Evolutionary conservation across 192 early-diverging fungal genomes (phyloP), one percentile per base, ranked within the genome.

Genomic region (Spizellomyces sp.): DNA sequence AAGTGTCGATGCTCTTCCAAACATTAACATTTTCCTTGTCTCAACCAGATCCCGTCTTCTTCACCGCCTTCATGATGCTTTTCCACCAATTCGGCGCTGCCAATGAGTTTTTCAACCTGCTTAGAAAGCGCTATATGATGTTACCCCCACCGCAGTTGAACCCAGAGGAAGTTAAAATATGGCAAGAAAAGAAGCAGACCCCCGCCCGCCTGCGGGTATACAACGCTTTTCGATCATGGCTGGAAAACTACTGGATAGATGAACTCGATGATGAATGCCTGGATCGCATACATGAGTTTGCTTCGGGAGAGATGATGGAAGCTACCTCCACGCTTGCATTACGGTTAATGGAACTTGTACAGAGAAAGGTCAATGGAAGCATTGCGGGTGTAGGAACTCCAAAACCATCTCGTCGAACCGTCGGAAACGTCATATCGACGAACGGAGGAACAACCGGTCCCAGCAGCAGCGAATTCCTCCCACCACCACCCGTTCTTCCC

Each of bases 191-290:
- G 75, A 98, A 98, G 80, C 85, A 89, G 69, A 92, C 85, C 54
- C 91, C 93, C 2, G 82, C 95, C 58, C 93, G 94, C 22, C 81
- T 95, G 59, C 91, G 82, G 17, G 96, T 98, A 4, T 92, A 88
- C 79, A 96, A 95, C 70, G 85, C 94, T 41, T 85, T 96, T 63
- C 94, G 95, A 77, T 88, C 85, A 19, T 98, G 96, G 96, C 81
- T 98, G 9, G 96, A 98, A 79, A 84, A 85, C 71, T 92, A 94
- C 77, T 96, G 94, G 76, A 76, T 91, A 22, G 95, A 96, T 65
- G 87, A 87, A 74, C 86, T 88, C 45, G 88, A 88, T 41, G 86
- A 90, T 62, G 88, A 89, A 58, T 75, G 81, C 4, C 77, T 98
- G 36, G 88, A 91, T 59, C 79, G 80, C 75, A 86, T 97, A 47